Evolutionary conservation across 2,329 filamentous ascomycete genomes (phyloP), one percentile per base, ranked within the genome.

Genomic region (Cylindrodendrum hubeiense): DNA sequence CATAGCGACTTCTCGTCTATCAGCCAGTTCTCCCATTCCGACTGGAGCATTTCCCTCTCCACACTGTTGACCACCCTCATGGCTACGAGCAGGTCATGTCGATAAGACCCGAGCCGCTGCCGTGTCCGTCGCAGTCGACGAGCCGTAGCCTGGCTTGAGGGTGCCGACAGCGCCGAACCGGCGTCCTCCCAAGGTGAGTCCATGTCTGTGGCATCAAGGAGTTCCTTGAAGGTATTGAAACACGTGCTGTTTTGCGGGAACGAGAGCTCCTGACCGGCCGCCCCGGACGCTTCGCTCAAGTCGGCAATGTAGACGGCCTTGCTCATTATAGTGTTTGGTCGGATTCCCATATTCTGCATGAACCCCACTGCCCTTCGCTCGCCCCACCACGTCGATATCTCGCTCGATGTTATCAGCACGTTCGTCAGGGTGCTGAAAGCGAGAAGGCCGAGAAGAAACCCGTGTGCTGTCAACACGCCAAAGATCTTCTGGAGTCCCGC

Each of bases 11-110:
- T 91, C 81, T 99, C 96, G 70, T 93, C 91, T 3, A 87, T 80
- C 30, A 98, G 86, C 95, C 95, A 99, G 68, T 93, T 93, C 81
- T 97, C 95, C 91, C 94, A 99, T 79, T 98, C 95, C 0, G 92
- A 91, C 74, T 90, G 88, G 58, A 98, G 80, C 78, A 97, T 91
- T 78, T 98, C 94, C 63, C 88, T 87, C 83, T 98, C 96, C 28
- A 98, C 90, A 62, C 87, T 91, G 79, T 98, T 98, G 66, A 98
- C 91, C 3, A 98, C 89, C 5, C 95, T 90, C 83, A 98, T 90
- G 5, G 95, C 94, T 5, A 99, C 95, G 3, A 98, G 82, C 21
- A 99, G 84, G 76, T 98, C 94, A 78, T 99, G 94, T 3, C 96
- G 87, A 77, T 98, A 96, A 2, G 89, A 84, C 1, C 93, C 95